Conservation (phyloP, 2,329 filamentous ascomycete species). For the Epichloe uncinata region DNA sequence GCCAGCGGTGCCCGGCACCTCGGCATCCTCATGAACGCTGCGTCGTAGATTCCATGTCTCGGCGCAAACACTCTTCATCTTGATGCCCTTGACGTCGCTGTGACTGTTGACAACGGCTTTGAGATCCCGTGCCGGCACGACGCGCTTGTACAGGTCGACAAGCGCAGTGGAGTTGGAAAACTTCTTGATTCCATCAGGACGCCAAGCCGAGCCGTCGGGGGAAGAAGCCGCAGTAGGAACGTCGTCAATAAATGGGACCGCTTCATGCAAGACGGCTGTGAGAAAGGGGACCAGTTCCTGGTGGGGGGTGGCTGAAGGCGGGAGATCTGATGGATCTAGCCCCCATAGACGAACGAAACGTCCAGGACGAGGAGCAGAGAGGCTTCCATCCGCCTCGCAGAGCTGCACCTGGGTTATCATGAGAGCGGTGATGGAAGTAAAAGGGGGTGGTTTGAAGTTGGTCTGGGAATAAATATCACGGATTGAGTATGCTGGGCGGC, state of each 20-base stretch:
- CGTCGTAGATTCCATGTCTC: constrained; percentile 54
- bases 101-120: constrained; percentile 22
- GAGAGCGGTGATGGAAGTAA: background rate
- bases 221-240: constrained; percentile 22
- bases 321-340: constrained; percentile 33
- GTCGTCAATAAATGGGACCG: constrained; percentile 42
- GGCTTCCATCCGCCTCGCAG: constrained; percentile 6
- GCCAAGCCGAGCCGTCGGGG: constrained; percentile 27
- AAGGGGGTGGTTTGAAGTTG: background rate
- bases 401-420: constrained; percentile 3
- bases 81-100: constrained; percentile 13
- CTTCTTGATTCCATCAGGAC: constrained; percentile 33
- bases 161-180: constrained; percentile 34
- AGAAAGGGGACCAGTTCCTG: constrained; percentile 39
- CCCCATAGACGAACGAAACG: constrained; percentile 43
- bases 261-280: constrained; percentile 40
- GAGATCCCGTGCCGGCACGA: constrained; percentile 31
- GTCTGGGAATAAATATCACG: background rate
- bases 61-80: constrained; percentile 9
- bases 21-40: constrained; percentile 44
- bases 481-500: too few species aligned
- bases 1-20: constrained; percentile 37
- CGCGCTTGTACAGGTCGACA: constrained; percentile 40
- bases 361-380: constrained; percentile 18
- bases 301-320: constrained; percentile 22